These are phyloP conservation scores for Periconia macrospinosa DNA, from an alignment of 2,329 filamentous ascomycete genomes.

Conservation along the genomic window DNA sequence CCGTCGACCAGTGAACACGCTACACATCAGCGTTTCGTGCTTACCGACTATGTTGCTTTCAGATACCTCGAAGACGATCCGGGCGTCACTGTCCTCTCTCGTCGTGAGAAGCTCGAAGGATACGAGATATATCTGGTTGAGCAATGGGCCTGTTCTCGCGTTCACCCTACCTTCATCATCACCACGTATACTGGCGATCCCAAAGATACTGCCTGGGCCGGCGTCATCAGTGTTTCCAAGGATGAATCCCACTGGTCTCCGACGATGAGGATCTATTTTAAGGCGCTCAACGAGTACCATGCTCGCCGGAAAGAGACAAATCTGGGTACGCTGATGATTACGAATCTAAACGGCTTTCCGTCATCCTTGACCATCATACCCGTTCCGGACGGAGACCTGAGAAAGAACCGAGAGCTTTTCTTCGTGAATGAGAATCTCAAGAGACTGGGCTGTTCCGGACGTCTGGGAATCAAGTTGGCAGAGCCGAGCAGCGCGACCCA, in stretches of 20 bases:
- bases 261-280: slow-evolving; percentile 79
- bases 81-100: slow-evolving; percentile 73
- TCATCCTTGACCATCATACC: slow-evolving; percentile 90
- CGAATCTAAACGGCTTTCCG: slow-evolving; percentile 88
- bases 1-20: slow-evolving; percentile 14
- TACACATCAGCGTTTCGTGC: slow-evolving; percentile 61
- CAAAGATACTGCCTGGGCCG: slow-evolving; percentile 75
- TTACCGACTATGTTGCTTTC: slow-evolving; percentile 68
- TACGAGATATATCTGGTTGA: slow-evolving; percentile 95
- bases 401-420: slow-evolving; percentile 78
- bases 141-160: slow-evolving; percentile 94
- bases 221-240: slow-evolving; percentile 78
- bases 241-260: slow-evolving; percentile 81
- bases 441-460: slow-evolving; percentile 85
- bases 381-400: slow-evolving; percentile 83
- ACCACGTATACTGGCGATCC: slow-evolving; percentile 90
- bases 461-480: slow-evolving; percentile 79
- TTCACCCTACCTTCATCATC: slow-evolving; percentile 87
- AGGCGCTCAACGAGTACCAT: slow-evolving; percentile 81
- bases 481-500: slow-evolving; percentile 79
- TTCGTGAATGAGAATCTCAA: slow-evolving; percentile 95
- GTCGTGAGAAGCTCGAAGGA: slow-evolving; percentile 69
- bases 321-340: slow-evolving; percentile 86
- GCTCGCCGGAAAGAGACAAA: slow-evolving; percentile 80
- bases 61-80: slow-evolving; percentile 81